These are phyloP conservation scores for Raphanus sativus DNA, from an alignment of 345 rosid genomes.

Conservation along the genomic window DNA sequence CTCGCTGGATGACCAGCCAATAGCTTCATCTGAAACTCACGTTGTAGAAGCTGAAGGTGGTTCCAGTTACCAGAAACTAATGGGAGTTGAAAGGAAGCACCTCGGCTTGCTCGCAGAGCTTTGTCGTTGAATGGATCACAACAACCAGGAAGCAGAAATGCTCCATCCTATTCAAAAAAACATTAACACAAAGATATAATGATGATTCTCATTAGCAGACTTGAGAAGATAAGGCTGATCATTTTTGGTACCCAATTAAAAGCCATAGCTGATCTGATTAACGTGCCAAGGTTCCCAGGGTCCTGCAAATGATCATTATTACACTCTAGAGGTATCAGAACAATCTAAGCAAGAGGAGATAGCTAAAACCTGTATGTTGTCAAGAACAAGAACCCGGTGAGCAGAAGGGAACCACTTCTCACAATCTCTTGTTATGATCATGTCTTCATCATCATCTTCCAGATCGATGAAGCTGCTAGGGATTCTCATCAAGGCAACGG, in stretches of 20 bases:
- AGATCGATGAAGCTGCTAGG: constrained; percentile 62
- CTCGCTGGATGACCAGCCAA: constrained; percentile 78
- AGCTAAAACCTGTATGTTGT: constrained; percentile 67
- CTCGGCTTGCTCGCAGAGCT: constrained; percentile 89
- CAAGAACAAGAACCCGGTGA: constrained; percentile 78
- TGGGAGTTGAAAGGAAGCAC: constrained; percentile 85
- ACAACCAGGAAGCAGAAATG: constrained; percentile 95
- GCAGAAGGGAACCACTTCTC: constrained; percentile 62
- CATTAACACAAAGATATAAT: not conserved
- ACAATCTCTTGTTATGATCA: constrained; percentile 29
- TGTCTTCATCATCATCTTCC: constrained; percentile 31
- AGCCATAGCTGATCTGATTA: constrained; percentile 85
- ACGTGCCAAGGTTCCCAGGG: constrained; percentile 90
- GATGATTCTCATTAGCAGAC: not conserved
- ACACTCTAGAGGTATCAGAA: not conserved
- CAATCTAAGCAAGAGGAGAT: not conserved
- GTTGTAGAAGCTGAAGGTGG: constrained; percentile 56
- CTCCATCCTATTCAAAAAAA: constrained; percentile 59
- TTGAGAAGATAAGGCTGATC: constrained; percentile 6
- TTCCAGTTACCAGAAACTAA: constrained; percentile 75
- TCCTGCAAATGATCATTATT: constrained; percentile 52
- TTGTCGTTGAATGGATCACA: constrained; percentile 91
- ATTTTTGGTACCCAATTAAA: constrained; percentile 68
- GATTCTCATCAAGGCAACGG: constrained; percentile 71
- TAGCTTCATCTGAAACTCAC: constrained; percentile 65